Evolutionary conservation across 2,329 filamentous ascomycete species (phyloP), one percentile per base, ranked within the genome.

Genomic region (Sporothrix mexicana): DNA sequence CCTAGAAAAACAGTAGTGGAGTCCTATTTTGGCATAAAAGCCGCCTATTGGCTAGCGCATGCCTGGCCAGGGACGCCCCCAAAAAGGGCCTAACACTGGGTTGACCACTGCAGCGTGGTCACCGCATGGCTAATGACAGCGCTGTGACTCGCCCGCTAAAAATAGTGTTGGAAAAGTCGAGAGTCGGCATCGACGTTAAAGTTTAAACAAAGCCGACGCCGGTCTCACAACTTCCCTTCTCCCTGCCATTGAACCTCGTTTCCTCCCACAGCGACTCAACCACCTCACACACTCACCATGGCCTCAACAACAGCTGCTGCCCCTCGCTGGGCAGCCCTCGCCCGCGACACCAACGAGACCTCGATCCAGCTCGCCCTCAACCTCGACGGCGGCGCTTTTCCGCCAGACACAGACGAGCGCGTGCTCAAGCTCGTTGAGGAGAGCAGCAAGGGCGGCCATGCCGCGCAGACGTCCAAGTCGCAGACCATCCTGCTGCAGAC

Each of bases 311-410:
- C 76, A 36, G n/a, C 77, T 10, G 43, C 75, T 70, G 79, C 83
- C 59, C 62, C 73, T n/a, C 92, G 95, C 80, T 93, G 91, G 82
- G 91, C 93, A 69, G 89, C 91, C 71, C 85, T 98, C 78, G 90
- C 92, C 76, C 94, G 96, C 81, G 92, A 95, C 83, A 99, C 96
- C 79, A 98, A 98, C 85, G 96, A 99, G 86, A 99, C 96, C 80
- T 97, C 97, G 81, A 97, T 99, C 82, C 91, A 96, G 80, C 87
- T 98, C 76, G 93, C 93, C 53, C 87, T 99, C 78, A 97, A 96
- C 84, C 88, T 99, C 74, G 96, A 99, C 83, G 96, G 96, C 80
- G 86, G 86, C 57, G 92, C 20, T 8, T 71, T 93, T 80, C 90
- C 92, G 36, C 85, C 88, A 15, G 87, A 91, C 53, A 88, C 88